Evolutionary conservation across 352 stramenopile genomes (phyloP), one percentile per base, ranked within the genome.

Genomic region (Elongisporangium anandrum): DNA sequence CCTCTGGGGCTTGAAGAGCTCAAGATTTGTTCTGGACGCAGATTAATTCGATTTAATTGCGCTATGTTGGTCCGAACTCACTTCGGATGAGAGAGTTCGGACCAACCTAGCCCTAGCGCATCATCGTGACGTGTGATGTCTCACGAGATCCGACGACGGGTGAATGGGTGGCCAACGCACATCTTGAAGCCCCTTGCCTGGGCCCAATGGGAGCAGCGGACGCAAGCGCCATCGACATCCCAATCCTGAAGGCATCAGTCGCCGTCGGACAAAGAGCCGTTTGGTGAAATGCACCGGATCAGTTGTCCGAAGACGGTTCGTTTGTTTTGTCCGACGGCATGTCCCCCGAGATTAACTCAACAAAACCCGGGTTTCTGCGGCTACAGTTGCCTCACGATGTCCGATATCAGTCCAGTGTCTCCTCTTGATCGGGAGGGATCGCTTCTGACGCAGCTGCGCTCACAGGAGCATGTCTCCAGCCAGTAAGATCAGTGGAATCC

Each of bases 81-180:
- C 47, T 66, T 62, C n/a, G n/a, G 52, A 55, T 49, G 51, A 52
- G 39, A 34, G 39, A 20, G 1, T 39, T n/a, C n/a, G 38, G 34
- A 19, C 6, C 23, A 26, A 52, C 13, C 29, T 20, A 39, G 8
- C 29, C 12, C 53, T 17, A 21, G 12, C 12, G 49, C 20, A 39
- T 21, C 34, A 22, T 39, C 9, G 20, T 51, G 34, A 51, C 53
- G 16, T 29, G 13, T 58, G 26, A 20, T 58, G 53, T 41, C 29
- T 41, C 29, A 41, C 29, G 29, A 13, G 29, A 41, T 41, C 29
- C 29, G 9, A 41, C 29, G 29, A 13, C 29, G 24, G 24, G 29
- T 41, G 29, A 41, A 41, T 41, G 29, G 29, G 9, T 41, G 29
- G 29, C 29, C 9, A 41, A 13, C 4, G 29, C 24, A 34, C 24